phyloP scores from a whole-genome alignment of 1,284 basidiomycete genomes.

The Papiliotrema nemorosa region DNA sequence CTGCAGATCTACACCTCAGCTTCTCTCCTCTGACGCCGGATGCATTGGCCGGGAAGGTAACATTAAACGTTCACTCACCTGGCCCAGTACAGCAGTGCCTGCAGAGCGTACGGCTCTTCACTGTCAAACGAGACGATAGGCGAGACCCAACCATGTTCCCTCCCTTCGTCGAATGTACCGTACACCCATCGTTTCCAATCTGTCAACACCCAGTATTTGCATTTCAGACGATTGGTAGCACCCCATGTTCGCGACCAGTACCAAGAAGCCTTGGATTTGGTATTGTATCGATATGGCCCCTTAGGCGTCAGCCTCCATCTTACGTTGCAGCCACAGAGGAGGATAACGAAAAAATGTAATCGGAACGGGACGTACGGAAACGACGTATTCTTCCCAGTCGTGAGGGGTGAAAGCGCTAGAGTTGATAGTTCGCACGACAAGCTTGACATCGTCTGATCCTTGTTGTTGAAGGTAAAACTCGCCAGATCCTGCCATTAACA shows the following conservation, averaged over 20 bases:
- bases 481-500: constrained; percentile 38
- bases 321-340: background rate
- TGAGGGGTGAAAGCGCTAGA: constrained; percentile 42
- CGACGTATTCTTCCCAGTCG: constrained; percentile 50
- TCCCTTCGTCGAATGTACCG: constrained; percentile 45
- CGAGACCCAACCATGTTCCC: constrained; percentile 40
- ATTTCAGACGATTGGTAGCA: constrained; percentile 43
- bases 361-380: constrained; percentile 27
- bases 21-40: too few relatives aligned
- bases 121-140: constrained; percentile 34
- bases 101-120: constrained; percentile 37
- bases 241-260: constrained; percentile 49
- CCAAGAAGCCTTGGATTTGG: constrained; percentile 50
- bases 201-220: constrained; percentile 48
- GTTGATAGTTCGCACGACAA: constrained; percentile 50
- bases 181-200: constrained; percentile 51
- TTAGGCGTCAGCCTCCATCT: constrained; percentile 3
- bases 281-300: constrained; percentile 49
- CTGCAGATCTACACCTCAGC: constrained; percentile 26
- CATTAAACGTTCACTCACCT: constrained; percentile 20
- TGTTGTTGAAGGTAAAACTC: constrained; percentile 47
- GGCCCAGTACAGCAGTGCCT: constrained; percentile 47
- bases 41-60: background rate
- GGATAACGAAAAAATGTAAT: too few relatives aligned
- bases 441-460: constrained; percentile 37